Base-by-base conservation (phyloP, 2,329 filamentous ascomycete species). In the Xylaria sp. region DNA sequence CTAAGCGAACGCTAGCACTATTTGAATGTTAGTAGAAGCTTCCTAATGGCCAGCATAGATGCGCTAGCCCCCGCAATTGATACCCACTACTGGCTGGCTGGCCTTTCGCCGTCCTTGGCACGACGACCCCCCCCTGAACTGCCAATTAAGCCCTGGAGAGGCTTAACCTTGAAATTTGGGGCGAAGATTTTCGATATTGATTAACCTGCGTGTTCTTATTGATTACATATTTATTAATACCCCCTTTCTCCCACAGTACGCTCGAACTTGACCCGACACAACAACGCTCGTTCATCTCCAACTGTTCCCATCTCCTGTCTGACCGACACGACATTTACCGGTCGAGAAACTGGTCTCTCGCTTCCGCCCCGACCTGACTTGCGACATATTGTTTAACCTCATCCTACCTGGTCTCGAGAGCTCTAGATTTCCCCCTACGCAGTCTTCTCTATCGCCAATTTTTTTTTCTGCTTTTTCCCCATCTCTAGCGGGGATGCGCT, bases 401-500 rank as follows among this genome's bases (percentile, higher is more conserved):
- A 63, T 63, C 37, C 20, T 20, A 34, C 46, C 25, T 52, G 54
- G 25, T n/a, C 20, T 51, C 46, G 18, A 34, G 25, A 25, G 23
- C 20, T 66, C 62, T 18, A 23, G 51, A 25, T 46, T 61, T 56
- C 34, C 61, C 34, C 39, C 31, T 54, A 52, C 50, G 69, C 70
- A 69, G 56, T 57, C 37, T 56, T 37, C 59, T 25, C 52, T 50
- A 25, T 25, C 59, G 61, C 63, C 66, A 61, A 15, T 9, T 63
- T 63, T 67, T 63, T 65, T 69, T 67, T 67, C 59, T 39, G 34
- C 61, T 54, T 64, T 51, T 65, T 69, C 65, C 69, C 69, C 63
- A 66, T 72, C 52, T 59, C 54, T 34, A 55, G 68, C 68, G 76
- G 76, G 76, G 71, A 76, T 77, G 75, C 73, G 37, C 72, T 63